phyloP scores from a whole-genome alignment of 345 rosid species.

The Streptanthus diversifolius region DNA sequence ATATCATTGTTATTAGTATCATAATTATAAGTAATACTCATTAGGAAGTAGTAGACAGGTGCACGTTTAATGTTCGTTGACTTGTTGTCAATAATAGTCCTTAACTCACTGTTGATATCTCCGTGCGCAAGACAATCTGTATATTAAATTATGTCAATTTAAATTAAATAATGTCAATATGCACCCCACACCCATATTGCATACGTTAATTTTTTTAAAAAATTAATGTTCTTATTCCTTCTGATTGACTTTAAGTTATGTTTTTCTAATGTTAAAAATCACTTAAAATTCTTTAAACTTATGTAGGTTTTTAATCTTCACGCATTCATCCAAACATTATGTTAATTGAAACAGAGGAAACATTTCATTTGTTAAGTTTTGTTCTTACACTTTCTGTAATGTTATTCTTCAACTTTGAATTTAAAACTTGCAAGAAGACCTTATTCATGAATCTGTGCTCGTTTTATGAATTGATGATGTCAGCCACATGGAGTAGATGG shows the following conservation, averaged over 20 bases:
- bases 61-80: constrained; percentile 32
- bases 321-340: not conserved
- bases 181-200: not conserved
- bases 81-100: constrained; percentile 18
- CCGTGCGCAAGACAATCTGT: constrained; percentile 16
- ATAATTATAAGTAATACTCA: not conserved
- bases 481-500: not conserved
- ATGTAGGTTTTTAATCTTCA: not conserved
- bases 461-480: not conserved
- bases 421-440: not conserved
- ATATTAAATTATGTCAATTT: not conserved
- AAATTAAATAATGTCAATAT: not conserved
- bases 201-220: not conserved
- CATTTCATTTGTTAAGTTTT: not conserved
- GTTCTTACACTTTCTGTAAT: not conserved
- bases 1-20: not conserved
- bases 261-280: not conserved
- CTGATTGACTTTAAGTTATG: not conserved
- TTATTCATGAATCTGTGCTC: not conserved
- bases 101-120: not conserved
- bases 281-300: not conserved
- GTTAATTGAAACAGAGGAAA: not conserved
- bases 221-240: not conserved
- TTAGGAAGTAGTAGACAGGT: constrained; percentile 7
- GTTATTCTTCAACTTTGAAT: not conserved